Evolutionary conservation across 129 eudicot species (phyloP).

Genomic region (Flaveria sonorensis): DNA sequence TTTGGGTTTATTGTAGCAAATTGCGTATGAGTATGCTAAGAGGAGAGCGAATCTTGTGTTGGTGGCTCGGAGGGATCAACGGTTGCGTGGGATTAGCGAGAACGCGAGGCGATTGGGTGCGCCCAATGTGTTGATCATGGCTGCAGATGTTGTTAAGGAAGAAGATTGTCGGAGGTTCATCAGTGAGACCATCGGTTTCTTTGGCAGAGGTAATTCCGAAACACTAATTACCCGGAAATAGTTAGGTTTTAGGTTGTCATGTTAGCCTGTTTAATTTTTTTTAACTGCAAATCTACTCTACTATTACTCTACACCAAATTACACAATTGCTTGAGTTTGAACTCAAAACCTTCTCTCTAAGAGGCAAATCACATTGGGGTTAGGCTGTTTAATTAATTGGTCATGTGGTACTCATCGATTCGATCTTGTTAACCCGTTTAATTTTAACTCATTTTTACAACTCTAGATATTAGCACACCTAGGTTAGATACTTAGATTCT

Average conservation of each 20-base stretch:
- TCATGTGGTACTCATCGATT: no score
- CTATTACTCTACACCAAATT: no score
- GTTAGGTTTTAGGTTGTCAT: neutral
- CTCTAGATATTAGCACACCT: no score
- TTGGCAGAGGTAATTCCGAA: slow-evolving; percentile 60
- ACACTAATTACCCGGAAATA: no score
- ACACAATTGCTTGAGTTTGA: no score
- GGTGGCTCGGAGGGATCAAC: slow-evolving; percentile 81
- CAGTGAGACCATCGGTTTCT: slow-evolving; percentile 55
- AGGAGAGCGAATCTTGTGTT: slow-evolving; percentile 79
- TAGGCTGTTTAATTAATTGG: no score
- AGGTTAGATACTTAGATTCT: no score
- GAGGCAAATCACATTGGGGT: no score
- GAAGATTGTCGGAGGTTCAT: slow-evolving; percentile 87
- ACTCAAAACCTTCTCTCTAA: no score
- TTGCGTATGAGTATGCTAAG: slow-evolving; percentile 92
- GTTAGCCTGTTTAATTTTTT: neutral
- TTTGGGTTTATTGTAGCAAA: slow-evolving; percentile 52
- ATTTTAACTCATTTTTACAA: neutral
- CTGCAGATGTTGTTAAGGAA: slow-evolving; percentile 97
- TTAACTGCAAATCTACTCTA: no score
- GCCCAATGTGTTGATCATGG: slow-evolving; percentile 64
- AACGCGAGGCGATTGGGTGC: slow-evolving; percentile 80
- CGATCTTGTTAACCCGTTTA: neutral
- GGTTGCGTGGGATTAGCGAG: slow-evolving; percentile 77